Base-by-base conservation (phyloP, 2,329 filamentous ascomycete genomes). In the Podosphaera aphanis region DNA sequence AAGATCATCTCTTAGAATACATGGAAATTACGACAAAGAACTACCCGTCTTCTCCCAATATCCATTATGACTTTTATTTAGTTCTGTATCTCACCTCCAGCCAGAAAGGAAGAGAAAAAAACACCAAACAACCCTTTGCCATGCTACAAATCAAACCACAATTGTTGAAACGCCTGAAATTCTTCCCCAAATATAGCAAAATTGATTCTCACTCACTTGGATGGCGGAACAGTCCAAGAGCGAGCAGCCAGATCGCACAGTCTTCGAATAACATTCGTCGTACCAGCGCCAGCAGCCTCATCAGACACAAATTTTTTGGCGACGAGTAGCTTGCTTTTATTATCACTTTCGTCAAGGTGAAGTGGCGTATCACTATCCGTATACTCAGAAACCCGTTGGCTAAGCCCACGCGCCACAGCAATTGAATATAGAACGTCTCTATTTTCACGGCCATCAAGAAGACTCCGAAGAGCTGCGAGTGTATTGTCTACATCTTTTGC, bases 391-490 rank as follows among this genome's bases (percentile, higher is more conserved):
- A 70, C 74, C 40, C 75, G 72, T 27, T 76, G 74, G 40, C 80
- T 77, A 43, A 85, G 68, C 50, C 86, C 75, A 21, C 84, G 76
- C 15, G 81, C 76, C 46, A 93, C 74, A 7, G 82, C 83, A 52
- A 93, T 79, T 0, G 83, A 90, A 62, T 93, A 93, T 47, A 94
- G 73, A 16, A 93, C 79, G 59, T 94, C 85, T 45, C 86, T 76
- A 56, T 88, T 90, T 63, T 94, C 86, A 20, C 79, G 73, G 42
- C 79, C 79, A 53, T 84, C 80, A 11, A 93, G 68, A 19, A 88
- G 67, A 47, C 70, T 70, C 27, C 83, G 76, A 60, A 84, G 73
- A 44, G 69, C 69, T 3, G 61, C 62, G 25, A 93, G 64, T 1
- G 74, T 71, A 21, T 75, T 70, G 45, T 85, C 78, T 31, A 83